Evolutionary conservation across 805 yeast species (phyloP), one percentile per base, ranked within the genome.

Genomic region (Candida ortonii): DNA sequence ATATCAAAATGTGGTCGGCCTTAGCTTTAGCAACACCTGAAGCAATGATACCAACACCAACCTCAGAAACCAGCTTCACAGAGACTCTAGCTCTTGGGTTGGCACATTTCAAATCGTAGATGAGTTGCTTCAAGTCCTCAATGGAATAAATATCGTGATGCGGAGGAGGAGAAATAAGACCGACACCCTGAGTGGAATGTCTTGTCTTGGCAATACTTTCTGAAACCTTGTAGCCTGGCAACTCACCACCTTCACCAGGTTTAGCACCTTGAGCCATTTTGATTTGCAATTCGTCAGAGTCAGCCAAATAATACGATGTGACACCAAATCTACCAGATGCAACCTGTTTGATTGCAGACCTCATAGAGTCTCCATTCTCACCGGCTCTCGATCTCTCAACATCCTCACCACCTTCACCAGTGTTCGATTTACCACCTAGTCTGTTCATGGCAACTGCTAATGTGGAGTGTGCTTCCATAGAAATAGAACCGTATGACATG

Each of bases 391-490:
- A 84, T 52, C 97, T 76, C 57, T 89, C 96, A 30, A 93, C 77
- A 57, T 90, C 97, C 65, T 90, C 98, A 71, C 98, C 98, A 71
- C 98, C 98, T 71, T 90, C 98, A 70, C 98, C 98, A 43, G 97
- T 89, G 63, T 90, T 90, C 30, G 96, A 87, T 65, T 89, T 93
- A 50, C 97, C 98, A 34, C 97, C 97, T 46, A 90, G 72, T 61
- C 97, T 73, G 70, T 90, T 90, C 98, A 90, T 90, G 29, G 98
- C 98, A 36, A 90, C 95, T 10, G 98, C 98, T 51, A 90, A 69
- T 8, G 98, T 90, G 4, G 97, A 87, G 65, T 90, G 98, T 2
- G 97, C 89, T 65, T 90, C 98, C 95, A 89, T 84, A 4, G 97
- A 90, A 57, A 90, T 90, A 30, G 97, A 90, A 57, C 98, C 98